Conservation (phyloP, 169 alveolate genomes). For the Eimeria necatrix region DNA sequence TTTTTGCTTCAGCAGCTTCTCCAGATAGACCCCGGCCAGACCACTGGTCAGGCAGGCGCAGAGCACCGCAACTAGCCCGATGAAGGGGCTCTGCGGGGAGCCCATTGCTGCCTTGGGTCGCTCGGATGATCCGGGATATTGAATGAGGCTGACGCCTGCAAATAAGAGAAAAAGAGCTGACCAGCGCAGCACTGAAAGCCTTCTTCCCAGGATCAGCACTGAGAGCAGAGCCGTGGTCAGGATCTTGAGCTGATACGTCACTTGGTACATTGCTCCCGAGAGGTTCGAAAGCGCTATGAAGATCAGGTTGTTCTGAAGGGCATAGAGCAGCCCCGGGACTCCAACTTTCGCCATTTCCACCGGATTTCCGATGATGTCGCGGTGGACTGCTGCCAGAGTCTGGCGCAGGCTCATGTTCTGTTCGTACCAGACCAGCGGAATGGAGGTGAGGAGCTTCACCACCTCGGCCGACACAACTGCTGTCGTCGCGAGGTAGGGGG, state of each 20-base stretch:
- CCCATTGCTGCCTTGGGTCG: slow-evolving; percentile 29
- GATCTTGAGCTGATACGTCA: slow-evolving; percentile 87
- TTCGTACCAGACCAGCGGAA: slow-evolving; percentile 55
- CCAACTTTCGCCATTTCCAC: slow-evolving; percentile 76
- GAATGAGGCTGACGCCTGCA: slow-evolving; percentile 83
- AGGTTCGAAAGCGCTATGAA: slow-evolving; percentile 86
- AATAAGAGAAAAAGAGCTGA: slow-evolving; percentile 82
- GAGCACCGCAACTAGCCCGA: slow-evolving; percentile 89
- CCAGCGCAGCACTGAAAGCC: slow-evolving; percentile 80
- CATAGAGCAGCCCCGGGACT: slow-evolving; percentile 88
- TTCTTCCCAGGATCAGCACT: slow-evolving; percentile 82
- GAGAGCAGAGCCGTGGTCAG: slow-evolving; percentile 88
- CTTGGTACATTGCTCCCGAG: slow-evolving; percentile 89
- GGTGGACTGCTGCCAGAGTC: not conserved
- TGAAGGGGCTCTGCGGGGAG: slow-evolving; percentile 6
- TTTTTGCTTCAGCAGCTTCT: slow-evolving; percentile 85
- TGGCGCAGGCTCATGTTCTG: slow-evolving; percentile 30
- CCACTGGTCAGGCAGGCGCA: slow-evolving; percentile 89
- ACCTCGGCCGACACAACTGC: slow-evolving; percentile 63
- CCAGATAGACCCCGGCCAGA: slow-evolving; percentile 88
- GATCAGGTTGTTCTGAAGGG: slow-evolving; percentile 86
- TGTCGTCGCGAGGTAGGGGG: slow-evolving; percentile 32
- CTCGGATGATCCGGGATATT: slow-evolving; percentile 53
- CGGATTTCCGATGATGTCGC: slow-evolving; percentile 7
- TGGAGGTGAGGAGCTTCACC: slow-evolving; percentile 44